phyloP scores from a whole-genome alignment of 345 rosid genomes.

The Fremontodendron californicum region DNA sequence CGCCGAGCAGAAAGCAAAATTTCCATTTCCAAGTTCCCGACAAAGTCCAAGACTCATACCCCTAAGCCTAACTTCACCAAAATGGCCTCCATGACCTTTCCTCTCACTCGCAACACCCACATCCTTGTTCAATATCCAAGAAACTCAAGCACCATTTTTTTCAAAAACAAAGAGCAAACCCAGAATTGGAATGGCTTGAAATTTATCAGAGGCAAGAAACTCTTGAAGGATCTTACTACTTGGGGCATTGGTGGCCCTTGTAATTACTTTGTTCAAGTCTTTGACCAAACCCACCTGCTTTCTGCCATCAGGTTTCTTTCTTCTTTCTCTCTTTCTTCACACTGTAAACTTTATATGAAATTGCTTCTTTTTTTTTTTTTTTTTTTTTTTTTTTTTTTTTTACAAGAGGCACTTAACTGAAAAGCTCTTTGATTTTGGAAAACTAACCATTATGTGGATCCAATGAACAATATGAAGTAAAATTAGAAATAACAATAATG shows the following conservation, averaged over 20 bases:
- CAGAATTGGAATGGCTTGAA: slow-evolving; percentile 19
- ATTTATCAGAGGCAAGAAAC: slow-evolving; percentile 20
- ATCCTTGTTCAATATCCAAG: not conserved
- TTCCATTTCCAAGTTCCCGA: not conserved
- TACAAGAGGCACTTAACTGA: no score
- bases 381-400: not conserved
- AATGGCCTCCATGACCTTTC: slow-evolving; percentile 5
- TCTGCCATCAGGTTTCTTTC: slow-evolving; percentile 30
- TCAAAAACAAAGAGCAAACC: not conserved
- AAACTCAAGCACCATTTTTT: not conserved
- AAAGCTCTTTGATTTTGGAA: not conserved
- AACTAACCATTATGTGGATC: not conserved
- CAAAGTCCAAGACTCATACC: not conserved
- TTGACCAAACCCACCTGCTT: slow-evolving; percentile 25
- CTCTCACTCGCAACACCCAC: not conserved
- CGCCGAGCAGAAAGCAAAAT: not conserved
- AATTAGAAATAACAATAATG: not conserved
- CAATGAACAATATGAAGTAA: not conserved
- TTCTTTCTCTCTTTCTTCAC: not conserved
- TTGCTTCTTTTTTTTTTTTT: no score
- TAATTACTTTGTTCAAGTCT: slow-evolving; percentile 29
- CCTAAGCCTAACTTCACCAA: not conserved
- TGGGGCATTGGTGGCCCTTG: slow-evolving; percentile 38
- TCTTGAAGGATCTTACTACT: slow-evolving; percentile 30
- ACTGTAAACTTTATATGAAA: no score